phyloP scores from a whole-genome alignment of 306 rosid species.

The Vicia faba region DNA sequence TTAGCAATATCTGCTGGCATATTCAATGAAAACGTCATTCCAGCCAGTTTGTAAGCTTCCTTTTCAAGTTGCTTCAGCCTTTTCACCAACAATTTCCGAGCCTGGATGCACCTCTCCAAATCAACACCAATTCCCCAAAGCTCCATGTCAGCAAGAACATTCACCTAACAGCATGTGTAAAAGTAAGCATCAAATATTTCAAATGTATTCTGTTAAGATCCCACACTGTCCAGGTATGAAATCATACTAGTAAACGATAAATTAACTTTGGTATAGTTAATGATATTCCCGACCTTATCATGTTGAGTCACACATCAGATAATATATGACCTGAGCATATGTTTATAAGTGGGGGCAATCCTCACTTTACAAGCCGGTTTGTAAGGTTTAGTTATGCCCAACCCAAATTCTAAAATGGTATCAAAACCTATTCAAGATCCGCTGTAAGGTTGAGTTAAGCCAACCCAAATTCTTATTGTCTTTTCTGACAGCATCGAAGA shows the following conservation, averaged over 20 bases:
- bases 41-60: slow-evolving; percentile 89
- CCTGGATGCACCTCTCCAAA: slow-evolving; percentile 85
- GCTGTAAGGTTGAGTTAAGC: too few relatives aligned
- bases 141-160: slow-evolving; percentile 96
- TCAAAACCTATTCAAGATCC: too few relatives aligned
- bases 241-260: slow-evolving; percentile 14
- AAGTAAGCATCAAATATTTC: slow-evolving; percentile 30
- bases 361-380: too few relatives aligned
- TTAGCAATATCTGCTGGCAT: slow-evolving; percentile 90
- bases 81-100: slow-evolving; percentile 76
- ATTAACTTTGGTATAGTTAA: not conserved
- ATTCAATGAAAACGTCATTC: slow-evolving; percentile 73
- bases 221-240: not conserved
- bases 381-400: too few relatives aligned
- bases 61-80: slow-evolving; percentile 81
- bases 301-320: too few relatives aligned
- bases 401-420: too few relatives aligned
- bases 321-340: too few relatives aligned
- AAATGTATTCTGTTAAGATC: slow-evolving; percentile 14
- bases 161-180: slow-evolving; percentile 58
- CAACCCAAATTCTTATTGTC: slow-evolving; percentile 5
- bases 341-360: too few relatives aligned
- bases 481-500: slow-evolving; percentile 6
- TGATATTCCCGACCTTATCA: not conserved
- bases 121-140: slow-evolving; percentile 94